Conservation (phyloP, 1,284 basidiomycete species). For the Sutorius eximius region DNA sequence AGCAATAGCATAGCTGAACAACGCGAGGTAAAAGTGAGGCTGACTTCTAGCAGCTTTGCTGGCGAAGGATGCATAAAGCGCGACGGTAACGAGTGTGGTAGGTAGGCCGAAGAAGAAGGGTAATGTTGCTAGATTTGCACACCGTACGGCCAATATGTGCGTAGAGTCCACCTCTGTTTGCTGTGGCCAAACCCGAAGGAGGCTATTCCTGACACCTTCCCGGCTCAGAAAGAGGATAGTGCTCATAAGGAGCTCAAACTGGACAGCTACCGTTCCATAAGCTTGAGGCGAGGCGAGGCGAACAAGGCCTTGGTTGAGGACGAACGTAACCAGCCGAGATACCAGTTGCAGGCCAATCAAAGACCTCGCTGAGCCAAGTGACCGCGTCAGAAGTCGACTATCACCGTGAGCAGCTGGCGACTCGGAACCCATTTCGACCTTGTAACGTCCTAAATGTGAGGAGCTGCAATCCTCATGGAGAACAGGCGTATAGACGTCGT, state of each 20-base stretch:
- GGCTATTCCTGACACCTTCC: constrained; percentile 86
- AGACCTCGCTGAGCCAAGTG: constrained; percentile 68
- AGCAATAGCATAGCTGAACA: constrained; percentile 70
- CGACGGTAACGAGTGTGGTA: constrained; percentile 46
- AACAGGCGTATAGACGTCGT: background rate
- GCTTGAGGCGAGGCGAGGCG: constrained; percentile 83
- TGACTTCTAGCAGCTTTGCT: constrained; percentile 56
- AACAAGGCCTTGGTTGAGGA: constrained; percentile 85
- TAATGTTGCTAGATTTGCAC: constrained; percentile 54
- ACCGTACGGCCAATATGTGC: constrained; percentile 18
- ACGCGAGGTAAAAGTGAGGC: constrained; percentile 61
- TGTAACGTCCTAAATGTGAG: constrained; percentile 3
- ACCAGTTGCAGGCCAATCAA: constrained; percentile 86
- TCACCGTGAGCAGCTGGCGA: constrained; percentile 4
- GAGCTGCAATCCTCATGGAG: constrained; percentile 8
- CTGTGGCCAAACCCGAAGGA: constrained; percentile 54
- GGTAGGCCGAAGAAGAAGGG: constrained; percentile 60
- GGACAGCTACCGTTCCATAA: constrained; percentile 84
- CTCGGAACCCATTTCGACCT: constrained; percentile 16
- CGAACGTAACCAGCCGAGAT: constrained; percentile 83
- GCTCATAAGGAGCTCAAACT: constrained; percentile 83
- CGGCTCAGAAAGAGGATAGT: constrained; percentile 91
- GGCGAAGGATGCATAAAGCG: constrained; percentile 51
- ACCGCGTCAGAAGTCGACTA: constrained; percentile 37
- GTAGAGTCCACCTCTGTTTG: constrained; percentile 12